Conservation (phyloP, 2,329 filamentous ascomycete genomes). For the Drechslerella dactyloides region DNA sequence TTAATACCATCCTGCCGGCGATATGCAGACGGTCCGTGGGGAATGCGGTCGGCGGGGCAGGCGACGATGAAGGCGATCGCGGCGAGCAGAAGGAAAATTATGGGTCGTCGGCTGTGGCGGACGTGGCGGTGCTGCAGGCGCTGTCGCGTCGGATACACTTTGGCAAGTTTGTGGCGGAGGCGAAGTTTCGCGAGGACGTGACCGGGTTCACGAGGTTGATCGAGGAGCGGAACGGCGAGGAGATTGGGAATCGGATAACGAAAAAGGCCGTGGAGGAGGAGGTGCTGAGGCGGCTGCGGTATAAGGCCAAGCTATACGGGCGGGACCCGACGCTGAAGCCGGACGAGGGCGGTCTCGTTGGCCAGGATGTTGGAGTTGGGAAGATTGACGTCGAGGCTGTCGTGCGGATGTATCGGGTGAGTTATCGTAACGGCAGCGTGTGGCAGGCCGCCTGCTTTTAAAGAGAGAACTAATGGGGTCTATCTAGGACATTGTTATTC, state of each 20-base stretch:
- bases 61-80: slow-evolving; percentile 64
- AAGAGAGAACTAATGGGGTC: not conserved
- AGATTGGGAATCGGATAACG: slow-evolving; percentile 88
- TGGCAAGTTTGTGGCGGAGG: slow-evolving; percentile 97
- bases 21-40: slow-evolving; percentile 70
- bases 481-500: slow-evolving; percentile 79
- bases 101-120: slow-evolving; percentile 86
- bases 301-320: slow-evolving; percentile 93
- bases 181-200: slow-evolving; percentile 84
- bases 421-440: slow-evolving; percentile 29
- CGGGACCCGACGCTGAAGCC: slow-evolving; percentile 73
- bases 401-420: slow-evolving; percentile 78
- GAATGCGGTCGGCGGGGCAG: too few relatives aligned
- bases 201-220: slow-evolving; percentile 84
- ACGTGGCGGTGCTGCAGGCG: slow-evolving; percentile 88
- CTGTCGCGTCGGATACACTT: slow-evolving; percentile 92
- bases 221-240: slow-evolving; percentile 76
- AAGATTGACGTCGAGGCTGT: slow-evolving; percentile 95
- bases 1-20: slow-evolving; percentile 78
- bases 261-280: slow-evolving; percentile 87
- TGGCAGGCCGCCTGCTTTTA: not conserved
- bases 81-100: slow-evolving; percentile 93
- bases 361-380: slow-evolving; percentile 62
- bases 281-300: slow-evolving; percentile 80
- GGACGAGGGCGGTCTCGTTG: slow-evolving; percentile 61